These are phyloP conservation scores for Medicago arabica DNA, from an alignment of 306 rosid genomes.

Conservation along the genomic window DNA sequence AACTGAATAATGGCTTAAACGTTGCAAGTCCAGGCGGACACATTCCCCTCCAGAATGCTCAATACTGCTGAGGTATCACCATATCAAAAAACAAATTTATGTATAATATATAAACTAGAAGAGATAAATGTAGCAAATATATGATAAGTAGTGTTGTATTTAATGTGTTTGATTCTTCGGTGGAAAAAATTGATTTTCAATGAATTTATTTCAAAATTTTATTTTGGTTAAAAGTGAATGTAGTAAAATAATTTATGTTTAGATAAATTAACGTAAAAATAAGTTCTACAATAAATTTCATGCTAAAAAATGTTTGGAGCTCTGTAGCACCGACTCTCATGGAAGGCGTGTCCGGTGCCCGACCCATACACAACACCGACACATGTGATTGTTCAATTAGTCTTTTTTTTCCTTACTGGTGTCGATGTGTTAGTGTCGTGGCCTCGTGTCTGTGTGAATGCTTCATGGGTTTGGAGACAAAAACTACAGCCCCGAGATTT, in stretches of 20 bases:
- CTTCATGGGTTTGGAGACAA: not conserved
- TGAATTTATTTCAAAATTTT: not conserved
- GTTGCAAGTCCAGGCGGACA: slow-evolving; percentile 83
- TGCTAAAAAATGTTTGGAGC: not conserved
- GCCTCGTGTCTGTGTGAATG: too few relatives aligned
- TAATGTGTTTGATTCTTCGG: not conserved
- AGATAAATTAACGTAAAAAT: not conserved
- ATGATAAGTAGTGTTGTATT: not conserved
- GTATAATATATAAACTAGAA: slow-evolving; percentile 30
- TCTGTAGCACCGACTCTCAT: too few relatives aligned
- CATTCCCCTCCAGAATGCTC: slow-evolving; percentile 91
- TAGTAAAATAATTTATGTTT: not conserved
- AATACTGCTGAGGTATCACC: slow-evolving; percentile 50
- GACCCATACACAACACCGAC: too few relatives aligned
- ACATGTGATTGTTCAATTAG: too few relatives aligned
- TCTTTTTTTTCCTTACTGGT: too few relatives aligned
- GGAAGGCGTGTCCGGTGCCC: too few relatives aligned
- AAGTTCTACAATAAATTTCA: not conserved
- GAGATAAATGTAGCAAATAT: slow-evolving; percentile 17
- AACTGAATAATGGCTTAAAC: slow-evolving; percentile 73
- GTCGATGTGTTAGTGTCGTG: too few relatives aligned
- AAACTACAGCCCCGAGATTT: not conserved
- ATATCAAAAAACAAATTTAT: slow-evolving; percentile 34
- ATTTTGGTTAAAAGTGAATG: not conserved
- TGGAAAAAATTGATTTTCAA: not conserved